A percentile compares a stretch with the other conserved stretches of the same genome.
These are phyloP conservation scores for Candida maesae DNA, from an alignment of 805 yeast species.

Conservation along the genomic window DNA sequence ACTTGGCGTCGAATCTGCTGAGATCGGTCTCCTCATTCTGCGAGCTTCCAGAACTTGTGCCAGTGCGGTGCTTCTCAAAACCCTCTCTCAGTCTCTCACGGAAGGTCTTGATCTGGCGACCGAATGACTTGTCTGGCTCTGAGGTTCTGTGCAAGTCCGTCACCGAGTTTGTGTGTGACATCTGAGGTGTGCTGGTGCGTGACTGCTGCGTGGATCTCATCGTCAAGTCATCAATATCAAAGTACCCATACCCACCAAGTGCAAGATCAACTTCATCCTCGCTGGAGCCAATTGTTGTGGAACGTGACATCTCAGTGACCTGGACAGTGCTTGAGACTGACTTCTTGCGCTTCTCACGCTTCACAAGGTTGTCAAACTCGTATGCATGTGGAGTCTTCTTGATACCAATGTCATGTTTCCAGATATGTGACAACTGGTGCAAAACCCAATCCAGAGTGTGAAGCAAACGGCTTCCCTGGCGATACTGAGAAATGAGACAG, in stretches of 20 bases:
- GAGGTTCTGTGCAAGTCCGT: conserved; percentile 1
- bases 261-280: conserved; percentile 29
- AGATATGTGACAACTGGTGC: conserved; percentile 49
- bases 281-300: conserved; percentile 21
- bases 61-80: conserved; percentile 18
- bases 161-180: conserved; percentile 15
- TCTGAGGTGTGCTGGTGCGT: conserved; percentile 17
- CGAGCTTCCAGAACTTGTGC: conserved; percentile 1
- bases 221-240: conserved; percentile 66
- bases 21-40: conserved; percentile 8
- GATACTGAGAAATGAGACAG: conserved; percentile 81
- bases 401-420: conserved; percentile 29
- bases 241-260: conserved; percentile 78
- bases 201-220: conserved; percentile 51
- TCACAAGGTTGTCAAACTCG: conserved; percentile 33
- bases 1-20: conserved; percentile 34
- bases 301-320: conserved; percentile 20
- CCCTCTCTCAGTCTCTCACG: conserved; percentile 21
- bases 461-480: conserved; percentile 79
- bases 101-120: conserved; percentile 17
- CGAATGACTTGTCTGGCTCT: conserved; percentile 21
- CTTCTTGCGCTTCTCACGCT: conserved; percentile 11
- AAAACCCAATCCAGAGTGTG: conserved; percentile 70
- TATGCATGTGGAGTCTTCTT: conserved; percentile 28
- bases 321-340: conserved; percentile 13